phyloP scores from a whole-genome alignment of 2,329 filamentous ascomycete genomes.

The Lachnum nothofagi region DNA sequence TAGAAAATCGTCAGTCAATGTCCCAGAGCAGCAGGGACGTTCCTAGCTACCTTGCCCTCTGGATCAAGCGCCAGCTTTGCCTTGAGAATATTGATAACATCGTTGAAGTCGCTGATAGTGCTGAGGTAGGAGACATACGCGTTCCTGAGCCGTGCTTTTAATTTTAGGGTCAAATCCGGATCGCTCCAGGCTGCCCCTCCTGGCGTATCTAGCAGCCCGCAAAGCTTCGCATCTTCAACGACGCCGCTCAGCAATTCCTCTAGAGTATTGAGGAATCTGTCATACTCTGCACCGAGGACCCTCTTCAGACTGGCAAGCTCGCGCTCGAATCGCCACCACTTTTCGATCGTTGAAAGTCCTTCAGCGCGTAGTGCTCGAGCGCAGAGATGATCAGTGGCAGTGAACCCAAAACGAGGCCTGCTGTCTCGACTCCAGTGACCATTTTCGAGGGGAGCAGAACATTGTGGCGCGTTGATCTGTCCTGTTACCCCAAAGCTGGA shows the following conservation, averaged over 20 bases:
- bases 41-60: constrained; percentile 1
- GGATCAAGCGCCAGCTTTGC: constrained; percentile 2
- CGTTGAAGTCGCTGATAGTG: constrained; percentile 3
- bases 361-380: constrained; percentile 9
- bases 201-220: background rate
- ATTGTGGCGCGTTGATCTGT: no score
- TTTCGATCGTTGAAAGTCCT: constrained; percentile 7
- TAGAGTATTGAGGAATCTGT: constrained; percentile 4
- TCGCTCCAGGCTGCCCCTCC: constrained; percentile 1
- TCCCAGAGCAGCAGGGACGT: background rate
- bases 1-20: background rate
- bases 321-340: constrained; percentile 6
- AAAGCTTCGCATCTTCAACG: background rate
- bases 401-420: constrained; percentile 8
- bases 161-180: background rate
- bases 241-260: constrained; percentile 4
- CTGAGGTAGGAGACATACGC: background rate
- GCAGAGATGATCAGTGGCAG: constrained; percentile 11
- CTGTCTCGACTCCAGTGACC: constrained; percentile 10
- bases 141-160: background rate
- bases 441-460: no score
- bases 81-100: constrained; percentile 1
- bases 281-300: constrained; percentile 3
- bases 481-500: no score
- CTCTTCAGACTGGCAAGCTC: constrained; percentile 4